phyloP scores from a whole-genome alignment of 2,329 filamentous ascomycete genomes.

The Penicillium occitanis region DNA sequence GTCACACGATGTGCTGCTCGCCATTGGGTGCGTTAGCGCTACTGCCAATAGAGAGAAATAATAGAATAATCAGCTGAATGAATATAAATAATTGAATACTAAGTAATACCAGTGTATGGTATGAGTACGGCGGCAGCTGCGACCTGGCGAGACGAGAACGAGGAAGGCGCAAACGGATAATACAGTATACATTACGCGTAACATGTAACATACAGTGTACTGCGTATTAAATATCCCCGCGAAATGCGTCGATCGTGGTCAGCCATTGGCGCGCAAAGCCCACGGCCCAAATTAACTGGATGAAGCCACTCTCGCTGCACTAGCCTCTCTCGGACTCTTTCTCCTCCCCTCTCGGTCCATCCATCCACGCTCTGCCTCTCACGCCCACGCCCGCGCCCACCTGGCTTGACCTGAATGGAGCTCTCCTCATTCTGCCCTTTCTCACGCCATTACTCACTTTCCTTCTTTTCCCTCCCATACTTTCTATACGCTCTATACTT shows the following conservation, averaged over 20 bases:
- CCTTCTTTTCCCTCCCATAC: slow-evolving; percentile 26
- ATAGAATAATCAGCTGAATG: not conserved
- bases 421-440: slow-evolving; percentile 26
- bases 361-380: slow-evolving; percentile 12
- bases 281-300: slow-evolving; percentile 5
- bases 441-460: slow-evolving; percentile 20
- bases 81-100: not conserved
- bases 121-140: not conserved
- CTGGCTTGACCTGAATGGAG: slow-evolving; percentile 11
- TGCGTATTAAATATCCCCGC: slow-evolving; percentile 7
- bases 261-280: slow-evolving; percentile 11
- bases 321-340: slow-evolving; percentile 15
- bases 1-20: not conserved
- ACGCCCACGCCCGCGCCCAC: slow-evolving; percentile 8
- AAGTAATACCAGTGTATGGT: not conserved
- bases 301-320: slow-evolving; percentile 7
- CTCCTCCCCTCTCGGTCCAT: slow-evolving; percentile 3
- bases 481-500: slow-evolving; percentile 21
- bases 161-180: slow-evolving; percentile 5
- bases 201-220: not conserved
- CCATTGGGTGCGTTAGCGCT: slow-evolving; percentile 10
- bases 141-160: not conserved
- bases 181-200: not conserved
- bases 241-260: slow-evolving; percentile 19
- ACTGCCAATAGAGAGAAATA: not conserved